phyloP scores from a whole-genome alignment of 2,329 filamentous ascomycete genomes.

The Aspergillus unguis region DNA sequence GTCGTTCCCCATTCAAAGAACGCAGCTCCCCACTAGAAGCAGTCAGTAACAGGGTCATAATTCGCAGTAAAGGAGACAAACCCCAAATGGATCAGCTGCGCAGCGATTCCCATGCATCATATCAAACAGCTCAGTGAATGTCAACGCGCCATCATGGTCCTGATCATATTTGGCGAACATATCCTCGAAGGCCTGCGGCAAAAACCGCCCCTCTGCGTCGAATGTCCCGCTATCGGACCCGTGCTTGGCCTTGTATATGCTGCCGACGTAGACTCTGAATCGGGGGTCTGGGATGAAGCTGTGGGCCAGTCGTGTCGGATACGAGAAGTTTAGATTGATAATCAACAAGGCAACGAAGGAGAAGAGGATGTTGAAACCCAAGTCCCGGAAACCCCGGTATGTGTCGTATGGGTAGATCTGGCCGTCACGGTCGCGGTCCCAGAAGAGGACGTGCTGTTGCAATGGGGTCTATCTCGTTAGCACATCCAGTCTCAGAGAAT shows the following conservation, averaged over 20 bases:
- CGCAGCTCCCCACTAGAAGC: conserved; percentile 37
- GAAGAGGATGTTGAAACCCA: conserved; percentile 43
- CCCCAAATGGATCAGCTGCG: conserved; percentile 44
- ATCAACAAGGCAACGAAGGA: conserved; percentile 40
- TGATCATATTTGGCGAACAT: conserved; percentile 47
- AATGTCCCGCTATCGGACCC: conserved; percentile 39
- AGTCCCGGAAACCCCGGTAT: conserved; percentile 38
- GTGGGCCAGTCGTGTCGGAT: conserved; percentile 40
- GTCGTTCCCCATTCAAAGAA: conserved; percentile 43
- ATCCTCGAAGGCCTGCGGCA: conserved; percentile 48
- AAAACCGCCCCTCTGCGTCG: conserved; percentile 46
- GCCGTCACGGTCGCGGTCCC: conserved; percentile 43
- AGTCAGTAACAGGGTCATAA: not conserved
- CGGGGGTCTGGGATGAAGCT: conserved; percentile 37
- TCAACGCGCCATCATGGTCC: conserved; percentile 38
- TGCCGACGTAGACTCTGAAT: conserved; percentile 38
- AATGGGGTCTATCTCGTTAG: conserved; percentile 29
- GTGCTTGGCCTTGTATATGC: conserved; percentile 43
- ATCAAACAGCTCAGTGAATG: conserved; percentile 36
- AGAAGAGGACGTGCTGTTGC: conserved; percentile 44
- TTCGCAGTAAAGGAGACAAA: conserved; percentile 1
- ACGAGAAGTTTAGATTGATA: conserved; percentile 45
- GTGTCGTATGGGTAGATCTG: conserved; percentile 41
- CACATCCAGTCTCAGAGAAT: not conserved
- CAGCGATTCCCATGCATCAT: conserved; percentile 44